phyloP scores from a whole-genome alignment of 352 stramenopile species.

The Phytophthora constricta region DNA sequence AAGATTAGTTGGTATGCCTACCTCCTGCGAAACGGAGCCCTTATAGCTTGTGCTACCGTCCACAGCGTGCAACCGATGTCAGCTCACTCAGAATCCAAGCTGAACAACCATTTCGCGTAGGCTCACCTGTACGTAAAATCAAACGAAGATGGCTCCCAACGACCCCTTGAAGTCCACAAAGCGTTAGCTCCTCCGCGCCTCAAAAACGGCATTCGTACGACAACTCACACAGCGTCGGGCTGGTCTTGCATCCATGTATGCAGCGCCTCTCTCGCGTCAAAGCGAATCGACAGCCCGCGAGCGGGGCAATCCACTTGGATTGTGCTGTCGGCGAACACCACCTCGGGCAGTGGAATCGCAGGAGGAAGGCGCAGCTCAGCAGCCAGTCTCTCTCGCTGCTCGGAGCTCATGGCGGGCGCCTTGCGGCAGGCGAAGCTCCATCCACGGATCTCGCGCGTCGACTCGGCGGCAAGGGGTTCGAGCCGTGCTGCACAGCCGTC shows the following conservation, averaged over 20 bases:
- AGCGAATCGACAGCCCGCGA: constrained; percentile 42
- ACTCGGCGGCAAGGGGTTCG: constrained; percentile 12
- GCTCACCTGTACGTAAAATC: constrained; percentile 67
- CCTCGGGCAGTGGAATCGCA: constrained; percentile 58
- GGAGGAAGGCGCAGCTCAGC: constrained; percentile 35
- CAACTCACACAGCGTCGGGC: constrained; percentile 20
- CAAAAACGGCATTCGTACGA: not conserved
- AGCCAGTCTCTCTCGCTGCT: constrained; percentile 38
- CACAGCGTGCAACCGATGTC: not conserved
- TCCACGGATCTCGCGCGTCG: constrained; percentile 34
- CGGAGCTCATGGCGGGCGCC: constrained; percentile 51
- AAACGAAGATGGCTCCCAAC: constrained; percentile 49
- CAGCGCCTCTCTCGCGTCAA: constrained; percentile 50
- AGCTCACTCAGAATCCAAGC: not conserved
- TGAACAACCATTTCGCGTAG: not conserved
- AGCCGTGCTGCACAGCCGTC: not conserved
- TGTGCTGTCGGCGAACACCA: constrained; percentile 56
- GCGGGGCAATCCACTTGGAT: constrained; percentile 39
- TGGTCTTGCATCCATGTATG: constrained; percentile 47
- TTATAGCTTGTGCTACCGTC: constrained; percentile 42
- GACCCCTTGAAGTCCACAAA: constrained; percentile 7
- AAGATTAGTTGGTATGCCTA: too few relatives aligned
- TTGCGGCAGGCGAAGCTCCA: constrained; percentile 53
- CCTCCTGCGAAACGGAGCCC: constrained; percentile 38
- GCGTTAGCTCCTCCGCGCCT: not conserved